Conservation (phyloP, 495 filamentous ascomycete species). For the Hypoxylon rickii region DNA sequence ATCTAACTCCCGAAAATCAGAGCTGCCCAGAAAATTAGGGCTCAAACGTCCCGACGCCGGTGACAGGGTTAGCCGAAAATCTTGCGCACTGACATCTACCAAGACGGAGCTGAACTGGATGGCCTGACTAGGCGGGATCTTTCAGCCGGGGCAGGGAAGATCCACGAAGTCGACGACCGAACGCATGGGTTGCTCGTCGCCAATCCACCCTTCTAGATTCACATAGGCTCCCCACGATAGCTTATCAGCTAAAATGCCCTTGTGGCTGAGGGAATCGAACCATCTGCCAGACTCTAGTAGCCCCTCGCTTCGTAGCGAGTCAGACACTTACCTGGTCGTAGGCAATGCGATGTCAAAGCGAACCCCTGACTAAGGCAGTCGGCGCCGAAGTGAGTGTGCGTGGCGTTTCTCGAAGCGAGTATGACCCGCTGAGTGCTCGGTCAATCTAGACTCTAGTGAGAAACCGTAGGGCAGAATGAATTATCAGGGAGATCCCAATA, state of each 20-base stretch:
- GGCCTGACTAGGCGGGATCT: conserved; percentile 17
- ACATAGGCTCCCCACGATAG: background rate
- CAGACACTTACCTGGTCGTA: too few species aligned
- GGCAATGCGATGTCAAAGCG: background rate
- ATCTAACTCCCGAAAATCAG: too few species aligned
- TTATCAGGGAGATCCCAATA: too few species aligned
- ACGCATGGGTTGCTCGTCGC: background rate
- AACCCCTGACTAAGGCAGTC: background rate
- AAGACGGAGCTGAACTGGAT: conserved; percentile 13
- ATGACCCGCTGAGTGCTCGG: background rate
- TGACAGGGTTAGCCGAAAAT: background rate
- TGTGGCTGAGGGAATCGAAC: background rate
- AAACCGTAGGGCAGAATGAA: too few species aligned
- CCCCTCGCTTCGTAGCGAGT: background rate
- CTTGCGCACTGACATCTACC: background rate
- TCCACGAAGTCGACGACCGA: conserved; percentile 6
- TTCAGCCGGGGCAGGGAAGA: conserved; percentile 8
- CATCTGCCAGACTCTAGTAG: background rate
- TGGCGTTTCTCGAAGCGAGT: conserved; percentile 6
- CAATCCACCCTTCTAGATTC: conserved; percentile 5
- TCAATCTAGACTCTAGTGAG: conserved; percentile 2
- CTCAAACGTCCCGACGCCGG: background rate
- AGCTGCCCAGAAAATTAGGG: background rate
- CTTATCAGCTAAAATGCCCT: background rate
- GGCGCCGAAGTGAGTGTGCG: background rate